phyloP scores from a whole-genome alignment of 495 filamentous ascomycete species.

The Penicillium bovifimosum region DNA sequence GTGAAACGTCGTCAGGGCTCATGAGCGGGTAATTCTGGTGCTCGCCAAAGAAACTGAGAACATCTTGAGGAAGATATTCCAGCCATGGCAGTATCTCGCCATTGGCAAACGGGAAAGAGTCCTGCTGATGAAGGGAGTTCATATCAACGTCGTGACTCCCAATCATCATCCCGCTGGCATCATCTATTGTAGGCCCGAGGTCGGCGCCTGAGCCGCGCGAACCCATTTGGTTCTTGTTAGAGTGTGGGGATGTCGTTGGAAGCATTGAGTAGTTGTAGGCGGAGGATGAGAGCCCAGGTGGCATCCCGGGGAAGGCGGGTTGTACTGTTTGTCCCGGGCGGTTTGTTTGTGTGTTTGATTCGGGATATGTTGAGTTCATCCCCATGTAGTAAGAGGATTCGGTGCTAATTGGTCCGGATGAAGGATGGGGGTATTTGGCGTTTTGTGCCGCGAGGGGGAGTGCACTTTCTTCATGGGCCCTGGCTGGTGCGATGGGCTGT shows the following conservation, averaged over 20 bases:
- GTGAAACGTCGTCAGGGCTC: constrained; percentile 29
- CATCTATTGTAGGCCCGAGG: constrained; percentile 33
- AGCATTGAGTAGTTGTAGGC: constrained; percentile 25
- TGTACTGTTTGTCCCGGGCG: constrained; percentile 38
- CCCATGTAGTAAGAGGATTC: constrained; percentile 28
- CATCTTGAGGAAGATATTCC: constrained; percentile 61
- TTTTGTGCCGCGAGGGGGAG: constrained; percentile 15
- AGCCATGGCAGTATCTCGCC: constrained; percentile 62
- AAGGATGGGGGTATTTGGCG: constrained; percentile 19
- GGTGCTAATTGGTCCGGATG: constrained; percentile 10
- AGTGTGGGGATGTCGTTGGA: constrained; percentile 31
- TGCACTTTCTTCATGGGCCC: constrained; percentile 12
- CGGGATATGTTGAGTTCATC: constrained; percentile 27
- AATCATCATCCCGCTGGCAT: constrained; percentile 53
- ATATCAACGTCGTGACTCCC: constrained; percentile 68
- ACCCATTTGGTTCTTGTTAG: constrained; percentile 35
- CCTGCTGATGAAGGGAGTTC: constrained; percentile 40
- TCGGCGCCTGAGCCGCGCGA: constrained; percentile 22
- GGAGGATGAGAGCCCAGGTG: constrained; percentile 31
- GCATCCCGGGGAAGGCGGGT: constrained; percentile 40
- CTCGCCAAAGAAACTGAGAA: constrained; percentile 52
- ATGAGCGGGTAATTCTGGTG: constrained; percentile 34
- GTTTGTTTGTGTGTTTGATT: constrained; percentile 21
- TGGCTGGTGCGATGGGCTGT: constrained; percentile 14
- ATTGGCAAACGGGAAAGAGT: constrained; percentile 41